Evolutionary conservation across 2,329 filamentous ascomycete genomes (phyloP).

Genomic region (Madurella mycetomatis): DNA sequence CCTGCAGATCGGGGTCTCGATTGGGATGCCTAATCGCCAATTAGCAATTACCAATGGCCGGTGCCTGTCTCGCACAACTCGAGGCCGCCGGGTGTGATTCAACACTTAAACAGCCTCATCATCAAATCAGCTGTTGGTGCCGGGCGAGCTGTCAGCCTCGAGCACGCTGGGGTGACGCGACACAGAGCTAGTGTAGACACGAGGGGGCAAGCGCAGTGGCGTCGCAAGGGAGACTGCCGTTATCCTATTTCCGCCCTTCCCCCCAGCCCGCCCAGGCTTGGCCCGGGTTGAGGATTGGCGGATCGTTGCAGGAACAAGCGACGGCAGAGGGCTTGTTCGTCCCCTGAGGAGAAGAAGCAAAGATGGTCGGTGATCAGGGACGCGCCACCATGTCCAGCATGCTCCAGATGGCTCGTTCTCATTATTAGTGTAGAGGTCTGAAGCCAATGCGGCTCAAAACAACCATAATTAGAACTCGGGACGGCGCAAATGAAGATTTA

Average conservation of each 20-base stretch:
- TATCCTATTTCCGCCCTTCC: not conserved
- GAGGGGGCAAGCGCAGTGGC: too few species aligned
- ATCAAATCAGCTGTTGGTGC: too few species aligned
- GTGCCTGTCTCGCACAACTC: too few species aligned
- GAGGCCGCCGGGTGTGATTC: too few species aligned
- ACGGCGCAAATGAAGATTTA: not conserved
- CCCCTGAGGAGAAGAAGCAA: not conserved
- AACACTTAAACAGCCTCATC: too few species aligned
- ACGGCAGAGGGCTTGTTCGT: constrained; percentile 2
- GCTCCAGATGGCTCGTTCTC: not conserved
- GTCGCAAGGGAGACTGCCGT: too few species aligned
- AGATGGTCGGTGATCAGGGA: not conserved
- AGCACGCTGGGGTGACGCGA: too few species aligned
- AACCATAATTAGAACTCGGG: not conserved
- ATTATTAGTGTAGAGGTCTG: not conserved
- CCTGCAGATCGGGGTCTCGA: not conserved
- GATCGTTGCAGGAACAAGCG: constrained; percentile 19
- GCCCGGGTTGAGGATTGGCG: not conserved
- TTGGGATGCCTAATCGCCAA: too few species aligned
- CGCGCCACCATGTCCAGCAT: not conserved
- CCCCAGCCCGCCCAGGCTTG: not conserved
- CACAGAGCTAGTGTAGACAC: too few species aligned
- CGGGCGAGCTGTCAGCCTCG: too few species aligned
- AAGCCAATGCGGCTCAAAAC: not conserved
- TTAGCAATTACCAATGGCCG: too few species aligned